Base-by-base conservation (phyloP, 2,329 filamentous ascomycete genomes). In the Penicillium capsulatum region DNA sequence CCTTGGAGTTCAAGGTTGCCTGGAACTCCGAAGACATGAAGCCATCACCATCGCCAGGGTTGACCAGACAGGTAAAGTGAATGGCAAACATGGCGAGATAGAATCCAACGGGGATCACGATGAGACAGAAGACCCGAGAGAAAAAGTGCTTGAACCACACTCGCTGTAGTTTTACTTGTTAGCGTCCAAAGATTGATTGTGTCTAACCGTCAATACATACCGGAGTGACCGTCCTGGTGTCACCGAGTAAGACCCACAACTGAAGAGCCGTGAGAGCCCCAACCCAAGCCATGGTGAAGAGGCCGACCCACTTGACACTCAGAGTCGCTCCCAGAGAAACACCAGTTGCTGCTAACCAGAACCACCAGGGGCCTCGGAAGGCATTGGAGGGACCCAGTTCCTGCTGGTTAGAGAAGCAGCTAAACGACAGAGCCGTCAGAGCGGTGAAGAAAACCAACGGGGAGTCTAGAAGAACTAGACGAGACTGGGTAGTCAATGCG, bases 11-110 rank as follows among this genome's bases (percentile, higher is more conserved):
- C 52, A 98, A 75, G 2, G 92, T 97, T 20, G 92, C 86, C 71
- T 98, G 92, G 74, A 98, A 98, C 63, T 98, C 92, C 39, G 91
- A 95, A 61, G 90, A 96, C 92, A 98, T 98, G 74, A 98, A 98
- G 39, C 92, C 92, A 66, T 98, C 92, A 38, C 92, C 92, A 36
- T 98, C 92, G 44, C 92, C 92, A 17, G 92, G 92, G 69, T 98
- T 98, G 44, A 84, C 79, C 29, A 98, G 77, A 73, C 87, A 94
- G 53, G 90, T 54, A 69, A 98, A 98, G 73, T 98, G 92, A 57
- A 98, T 94, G 37, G 80, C 90, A 60, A 98, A 98, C 86, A 97
- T 95, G 59, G 80, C 83, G 75, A 96, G 83, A 72, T 98, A 98
- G 70, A 98, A 95, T 24, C 80, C 81, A 17, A 85, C 53, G 5